Conservation (phyloP, 106 monocot species). For the Posidonia australis region DNA sequence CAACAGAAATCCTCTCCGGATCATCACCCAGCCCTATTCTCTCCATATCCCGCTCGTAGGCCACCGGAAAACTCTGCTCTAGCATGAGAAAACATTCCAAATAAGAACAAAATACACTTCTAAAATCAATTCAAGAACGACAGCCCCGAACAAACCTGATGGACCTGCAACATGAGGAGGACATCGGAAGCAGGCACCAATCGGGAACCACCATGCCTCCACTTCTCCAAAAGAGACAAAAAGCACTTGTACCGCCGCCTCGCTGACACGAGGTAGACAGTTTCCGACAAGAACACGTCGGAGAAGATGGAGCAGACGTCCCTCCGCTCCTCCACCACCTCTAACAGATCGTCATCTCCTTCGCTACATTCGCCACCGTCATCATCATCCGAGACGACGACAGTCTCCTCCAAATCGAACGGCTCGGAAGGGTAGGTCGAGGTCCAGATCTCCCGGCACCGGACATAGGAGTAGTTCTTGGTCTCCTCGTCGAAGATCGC, state of each 20-base stretch:
- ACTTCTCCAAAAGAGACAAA: slow-evolving; percentile 30
- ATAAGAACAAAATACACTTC: background rate
- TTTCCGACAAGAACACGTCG: slow-evolving; percentile 55
- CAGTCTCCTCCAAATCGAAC: slow-evolving; percentile 41
- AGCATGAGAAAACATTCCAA: background rate
- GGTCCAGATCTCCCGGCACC: slow-evolving; percentile 64
- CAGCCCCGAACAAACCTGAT: slow-evolving; percentile 36
- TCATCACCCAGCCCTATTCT: slow-evolving; percentile 19
- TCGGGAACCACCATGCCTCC: slow-evolving; percentile 5
- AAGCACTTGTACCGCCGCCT: slow-evolving; percentile 54
- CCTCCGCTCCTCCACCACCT: slow-evolving; percentile 15
- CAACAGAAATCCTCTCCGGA: slow-evolving; percentile 27
- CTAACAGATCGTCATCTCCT: slow-evolving; percentile 16
- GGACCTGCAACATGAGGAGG: slow-evolving; percentile 77
- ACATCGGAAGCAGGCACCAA: slow-evolving; percentile 70
- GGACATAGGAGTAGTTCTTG: slow-evolving; percentile 54
- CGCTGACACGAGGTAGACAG: slow-evolving; percentile 71
- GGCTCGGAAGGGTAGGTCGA: slow-evolving; percentile 64
- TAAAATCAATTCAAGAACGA: background rate
- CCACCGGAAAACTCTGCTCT: slow-evolving; percentile 60
- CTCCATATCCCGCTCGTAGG: slow-evolving; percentile 43
- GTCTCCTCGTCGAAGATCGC: slow-evolving; percentile 76
- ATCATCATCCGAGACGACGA: background rate
- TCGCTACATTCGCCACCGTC: background rate
- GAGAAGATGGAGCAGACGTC: slow-evolving; percentile 25